phyloP scores from a whole-genome alignment of 768 basidiomycete genomes.

The Podaxis carcinomalis region DNA sequence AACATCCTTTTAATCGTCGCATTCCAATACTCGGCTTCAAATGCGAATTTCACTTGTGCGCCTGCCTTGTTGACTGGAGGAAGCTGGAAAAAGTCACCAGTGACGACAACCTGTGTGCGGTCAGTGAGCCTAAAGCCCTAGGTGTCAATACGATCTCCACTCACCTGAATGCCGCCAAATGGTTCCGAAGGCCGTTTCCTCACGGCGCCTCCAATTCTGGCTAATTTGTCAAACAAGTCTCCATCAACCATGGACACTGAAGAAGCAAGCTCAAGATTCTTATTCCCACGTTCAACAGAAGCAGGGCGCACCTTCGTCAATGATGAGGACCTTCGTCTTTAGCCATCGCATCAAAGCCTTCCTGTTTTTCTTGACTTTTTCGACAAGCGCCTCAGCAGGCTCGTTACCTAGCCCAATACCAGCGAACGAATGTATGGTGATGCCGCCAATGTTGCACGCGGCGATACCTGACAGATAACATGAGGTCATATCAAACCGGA shows the following conservation, averaged over 20 bases:
- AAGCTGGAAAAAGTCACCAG: slow-evolving; percentile 97
- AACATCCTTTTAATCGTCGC: slow-evolving; percentile 75
- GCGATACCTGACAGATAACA: slow-evolving; percentile 67
- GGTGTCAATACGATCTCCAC: background rate
- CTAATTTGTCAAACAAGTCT: slow-evolving; percentile 87
- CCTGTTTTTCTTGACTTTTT: slow-evolving; percentile 75
- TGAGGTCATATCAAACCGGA: background rate
- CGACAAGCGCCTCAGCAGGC: slow-evolving; percentile 51
- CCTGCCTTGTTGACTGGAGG: slow-evolving; percentile 79
- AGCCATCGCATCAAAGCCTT: slow-evolving; percentile 80
- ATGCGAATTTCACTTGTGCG: slow-evolving; percentile 76
- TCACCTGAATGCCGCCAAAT: slow-evolving; percentile 92
- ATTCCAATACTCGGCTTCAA: slow-evolving; percentile 81
- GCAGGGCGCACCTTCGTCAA: slow-evolving; percentile 63
- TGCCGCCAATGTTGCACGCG: slow-evolving; percentile 95
- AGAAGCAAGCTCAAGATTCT: background rate
- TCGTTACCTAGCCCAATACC: slow-evolving; percentile 87
- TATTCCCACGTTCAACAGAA: background rate
- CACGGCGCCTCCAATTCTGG: slow-evolving; percentile 59
- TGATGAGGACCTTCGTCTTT: slow-evolving; percentile 78
- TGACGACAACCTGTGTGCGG: slow-evolving; percentile 68
- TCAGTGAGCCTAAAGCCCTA: background rate
- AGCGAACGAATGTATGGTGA: slow-evolving; percentile 94
- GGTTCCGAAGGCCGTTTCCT: slow-evolving; percentile 55
- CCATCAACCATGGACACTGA: slow-evolving; percentile 98